Evolutionary conservation across 164 flowering plant species (phyloP).

Genomic region (Magnolia sinica): DNA sequence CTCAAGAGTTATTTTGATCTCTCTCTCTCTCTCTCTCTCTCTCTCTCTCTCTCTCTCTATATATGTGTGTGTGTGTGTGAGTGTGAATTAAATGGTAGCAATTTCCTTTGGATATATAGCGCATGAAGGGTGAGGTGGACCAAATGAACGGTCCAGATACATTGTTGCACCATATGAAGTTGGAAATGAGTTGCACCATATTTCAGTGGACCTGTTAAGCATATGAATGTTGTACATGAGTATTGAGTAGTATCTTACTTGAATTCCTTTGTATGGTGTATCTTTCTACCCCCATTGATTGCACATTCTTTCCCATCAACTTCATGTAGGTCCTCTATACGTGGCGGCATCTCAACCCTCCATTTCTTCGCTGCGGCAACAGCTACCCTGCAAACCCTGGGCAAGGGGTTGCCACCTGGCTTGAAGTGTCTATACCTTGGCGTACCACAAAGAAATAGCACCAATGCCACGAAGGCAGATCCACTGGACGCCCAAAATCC

Average conservation of each 20-base stretch:
- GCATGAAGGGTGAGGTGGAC: too few species aligned
- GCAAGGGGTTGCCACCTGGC: constrained; percentile 72
- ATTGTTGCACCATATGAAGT: too few species aligned
- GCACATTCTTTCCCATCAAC: constrained; percentile 35
- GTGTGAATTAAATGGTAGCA: too few species aligned
- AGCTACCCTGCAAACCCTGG: constrained; percentile 66
- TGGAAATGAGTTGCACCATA: too few species aligned
- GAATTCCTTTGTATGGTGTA: constrained; percentile 73
- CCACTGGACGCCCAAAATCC: constrained; percentile 80
- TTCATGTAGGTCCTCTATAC: constrained; percentile 45
- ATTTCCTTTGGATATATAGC: too few species aligned
- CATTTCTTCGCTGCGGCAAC: constrained; percentile 65
- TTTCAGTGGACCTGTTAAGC: background rate
- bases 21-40: too few species aligned
- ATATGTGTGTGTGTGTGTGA: too few species aligned
- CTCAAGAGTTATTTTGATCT: too few species aligned
- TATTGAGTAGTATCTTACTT: constrained; percentile 41
- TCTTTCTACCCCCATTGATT: constrained; percentile 44
- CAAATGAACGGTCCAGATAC: too few species aligned
- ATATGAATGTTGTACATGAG: background rate
- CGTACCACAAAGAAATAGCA: constrained; percentile 65
- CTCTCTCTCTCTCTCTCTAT: too few species aligned
- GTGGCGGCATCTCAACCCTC: constrained; percentile 34
- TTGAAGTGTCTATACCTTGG: constrained; percentile 68
- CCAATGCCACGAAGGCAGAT: constrained; percentile 61